Percentiles rank a stretch among this genome's conserved stretches.
These are phyloP conservation scores for Chytriomyces confervae DNA, from an alignment of 192 early-diverging fungal species.

Conservation along the genomic window DNA sequence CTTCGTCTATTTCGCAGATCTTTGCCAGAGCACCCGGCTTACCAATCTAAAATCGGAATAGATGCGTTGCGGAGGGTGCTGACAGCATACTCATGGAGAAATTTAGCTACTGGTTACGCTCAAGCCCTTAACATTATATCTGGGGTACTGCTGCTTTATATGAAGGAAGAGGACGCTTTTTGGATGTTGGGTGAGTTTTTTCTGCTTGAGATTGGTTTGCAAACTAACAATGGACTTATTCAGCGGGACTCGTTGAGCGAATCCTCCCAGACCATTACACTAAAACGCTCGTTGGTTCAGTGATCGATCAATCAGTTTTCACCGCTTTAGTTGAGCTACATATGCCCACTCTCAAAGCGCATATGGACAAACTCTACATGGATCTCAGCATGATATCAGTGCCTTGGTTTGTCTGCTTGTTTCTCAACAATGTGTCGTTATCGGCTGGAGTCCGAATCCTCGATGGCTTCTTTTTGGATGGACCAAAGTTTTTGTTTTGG, in stretches of 20 bases:
- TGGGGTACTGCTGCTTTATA: conserved; percentile 58
- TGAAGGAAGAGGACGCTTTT: conserved; percentile 66
- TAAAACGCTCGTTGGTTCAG: conserved; percentile 65
- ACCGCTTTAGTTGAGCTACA: conserved; percentile 50
- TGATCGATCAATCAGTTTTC: conserved; percentile 65
- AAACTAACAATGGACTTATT: neutral
- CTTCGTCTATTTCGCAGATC: conserved; percentile 37
- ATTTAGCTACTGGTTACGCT: conserved; percentile 67
- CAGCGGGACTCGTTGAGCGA: conserved; percentile 61
- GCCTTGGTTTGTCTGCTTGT: conserved; percentile 68
- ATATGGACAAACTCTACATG: conserved; percentile 61
- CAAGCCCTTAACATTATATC: conserved; percentile 68
- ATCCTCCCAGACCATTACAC: conserved; percentile 67
- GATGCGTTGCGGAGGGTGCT: conserved; percentile 59
- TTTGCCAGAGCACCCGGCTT: conserved; percentile 65
- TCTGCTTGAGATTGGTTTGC: neutral
- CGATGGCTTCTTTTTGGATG: conserved; percentile 67
- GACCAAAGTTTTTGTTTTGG: conserved; percentile 70
- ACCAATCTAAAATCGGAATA: conserved; percentile 57
- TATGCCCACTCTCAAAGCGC: conserved; percentile 51
- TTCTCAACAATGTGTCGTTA: conserved; percentile 60
- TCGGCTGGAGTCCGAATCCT: conserved; percentile 56
- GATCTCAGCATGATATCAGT: conserved; percentile 64
- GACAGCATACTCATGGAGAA: conserved; percentile 67
- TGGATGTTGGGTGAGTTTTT: conserved; percentile 59